A percentile compares a stretch with the other conserved stretches of the same genome.
Conservation (phyloP, 331 rosid genomes). For the Rhamnella rubrinervis region DNA sequence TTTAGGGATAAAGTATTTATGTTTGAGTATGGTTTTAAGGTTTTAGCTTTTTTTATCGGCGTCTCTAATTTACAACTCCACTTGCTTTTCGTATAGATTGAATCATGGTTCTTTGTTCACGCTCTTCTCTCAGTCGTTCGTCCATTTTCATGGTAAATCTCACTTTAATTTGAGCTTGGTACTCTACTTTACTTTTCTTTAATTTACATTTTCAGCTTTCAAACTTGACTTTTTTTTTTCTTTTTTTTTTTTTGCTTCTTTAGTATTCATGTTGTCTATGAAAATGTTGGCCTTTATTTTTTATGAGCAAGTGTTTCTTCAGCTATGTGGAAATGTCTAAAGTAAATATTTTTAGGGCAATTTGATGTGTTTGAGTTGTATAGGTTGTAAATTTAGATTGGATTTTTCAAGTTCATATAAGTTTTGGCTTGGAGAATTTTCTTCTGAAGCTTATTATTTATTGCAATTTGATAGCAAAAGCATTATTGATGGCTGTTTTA, state of each 20-base stretch:
- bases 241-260: background rate
- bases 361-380: slow-evolving; percentile 1
- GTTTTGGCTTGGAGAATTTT: background rate
- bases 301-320: background rate
- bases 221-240: background rate
- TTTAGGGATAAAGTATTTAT: too few species aligned
- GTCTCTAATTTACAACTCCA: slow-evolving; percentile 28
- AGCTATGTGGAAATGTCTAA: background rate
- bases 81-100: slow-evolving; percentile 64
- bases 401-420: background rate
- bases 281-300: background rate
- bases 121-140: slow-evolving; percentile 14
- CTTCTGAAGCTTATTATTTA: background rate
- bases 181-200: background rate
- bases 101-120: slow-evolving; percentile 30
- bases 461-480: too few species aligned
- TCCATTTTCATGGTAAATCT: slow-evolving; percentile 26
- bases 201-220: background rate
- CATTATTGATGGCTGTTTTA: too few species aligned
- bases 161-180: slow-evolving; percentile 8
- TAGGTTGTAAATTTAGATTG: slow-evolving; percentile 13
- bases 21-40: slow-evolving; percentile 4
- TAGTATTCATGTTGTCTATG: background rate
- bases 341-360: background rate
- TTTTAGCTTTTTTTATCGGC: slow-evolving; percentile 12